Evolutionary conservation across 805 yeast genomes (phyloP).

Genomic region (Cyberlindnera suaveolens): DNA sequence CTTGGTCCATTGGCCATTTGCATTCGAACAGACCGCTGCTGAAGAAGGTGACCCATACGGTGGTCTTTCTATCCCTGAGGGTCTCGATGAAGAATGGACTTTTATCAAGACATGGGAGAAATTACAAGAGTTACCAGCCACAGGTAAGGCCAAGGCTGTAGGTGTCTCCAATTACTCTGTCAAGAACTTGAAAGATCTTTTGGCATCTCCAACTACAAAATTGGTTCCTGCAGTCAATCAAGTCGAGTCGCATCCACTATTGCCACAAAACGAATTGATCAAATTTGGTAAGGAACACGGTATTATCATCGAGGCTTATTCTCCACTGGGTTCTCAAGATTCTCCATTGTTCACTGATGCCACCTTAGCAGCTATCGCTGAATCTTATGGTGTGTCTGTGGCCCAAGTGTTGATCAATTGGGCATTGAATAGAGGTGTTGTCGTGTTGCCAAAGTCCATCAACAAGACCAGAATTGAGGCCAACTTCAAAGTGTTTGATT

Average conservation of each 20-base stretch:
- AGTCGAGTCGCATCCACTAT: slow-evolving; percentile 15
- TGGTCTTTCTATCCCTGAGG: slow-evolving; percentile 40
- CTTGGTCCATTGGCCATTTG: slow-evolving; percentile 77
- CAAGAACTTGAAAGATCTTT: slow-evolving; percentile 9
- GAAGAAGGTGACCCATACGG: slow-evolving; percentile 2
- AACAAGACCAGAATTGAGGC: slow-evolving; percentile 36
- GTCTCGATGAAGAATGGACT: slow-evolving; percentile 59
- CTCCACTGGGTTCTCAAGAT: slow-evolving; percentile 16
- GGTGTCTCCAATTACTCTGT: slow-evolving; percentile 18
- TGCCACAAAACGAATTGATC: slow-evolving; percentile 15
- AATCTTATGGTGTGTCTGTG: slow-evolving; percentile 33
- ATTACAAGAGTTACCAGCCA: slow-evolving; percentile 7
- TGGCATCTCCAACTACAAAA: slow-evolving; percentile 6
- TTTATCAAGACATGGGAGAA: slow-evolving; percentile 17
- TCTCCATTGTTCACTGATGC: slow-evolving; percentile 28
- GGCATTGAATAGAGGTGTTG: slow-evolving; percentile 51
- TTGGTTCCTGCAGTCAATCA: slow-evolving; percentile 15
- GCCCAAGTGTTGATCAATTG: slow-evolving; percentile 53
- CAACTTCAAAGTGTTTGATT: slow-evolving; percentile 27
- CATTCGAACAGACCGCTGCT: slow-evolving; percentile 30
- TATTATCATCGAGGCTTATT: slow-evolving; percentile 16
- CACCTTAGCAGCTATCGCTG: slow-evolving; percentile 37
- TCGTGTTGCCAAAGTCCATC: slow-evolving; percentile 48
- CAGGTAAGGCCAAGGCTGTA: slow-evolving; percentile 11
- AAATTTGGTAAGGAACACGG: slow-evolving; percentile 10